Percentiles rank a stretch among this genome's conserved stretches.
phyloP scores from a whole-genome alignment of 768 basidiomycete genomes.

The Pisolithus marmoratus region DNA sequence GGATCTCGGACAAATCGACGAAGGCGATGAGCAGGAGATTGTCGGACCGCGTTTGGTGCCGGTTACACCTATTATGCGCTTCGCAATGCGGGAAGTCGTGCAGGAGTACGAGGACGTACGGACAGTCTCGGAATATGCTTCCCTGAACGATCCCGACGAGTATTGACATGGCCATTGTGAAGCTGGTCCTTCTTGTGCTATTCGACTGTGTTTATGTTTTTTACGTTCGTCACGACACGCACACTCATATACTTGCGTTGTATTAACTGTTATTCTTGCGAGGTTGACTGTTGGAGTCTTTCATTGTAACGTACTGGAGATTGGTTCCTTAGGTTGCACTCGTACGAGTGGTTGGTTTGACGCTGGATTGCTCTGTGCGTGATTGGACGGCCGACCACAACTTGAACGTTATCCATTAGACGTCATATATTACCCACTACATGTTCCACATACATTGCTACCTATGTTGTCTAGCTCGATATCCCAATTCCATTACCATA shows the following conservation, averaged over 20 bases:
- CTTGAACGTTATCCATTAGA: too few species aligned
- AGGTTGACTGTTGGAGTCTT: background rate
- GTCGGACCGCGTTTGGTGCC: constrained; percentile 75
- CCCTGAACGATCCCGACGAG: constrained; percentile 64
- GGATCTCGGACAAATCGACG: constrained; percentile 41
- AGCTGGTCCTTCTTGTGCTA: background rate
- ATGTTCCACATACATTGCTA: too few species aligned
- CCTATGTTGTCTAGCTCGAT: too few species aligned
- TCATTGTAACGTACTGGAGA: background rate
- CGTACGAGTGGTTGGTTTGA: background rate
- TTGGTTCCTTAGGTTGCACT: background rate
- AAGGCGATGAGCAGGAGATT: constrained; percentile 48
- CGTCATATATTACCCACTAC: too few species aligned
- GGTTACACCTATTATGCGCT: constrained; percentile 75
- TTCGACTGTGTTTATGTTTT: background rate
- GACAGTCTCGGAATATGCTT: constrained; percentile 75
- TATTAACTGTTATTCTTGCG: constrained; percentile 3
- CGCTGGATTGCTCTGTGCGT: too few species aligned
- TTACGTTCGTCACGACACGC: background rate
- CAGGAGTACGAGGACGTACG: constrained; percentile 75
- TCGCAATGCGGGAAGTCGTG: constrained; percentile 79
- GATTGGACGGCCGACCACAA: too few species aligned
- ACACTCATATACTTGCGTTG: background rate
- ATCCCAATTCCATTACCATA: too few species aligned
- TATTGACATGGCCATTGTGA: constrained; percentile 34